Evolutionary conservation across 164 flowering plant genomes (phyloP).

Genomic region (Nymphaea thermarum): DNA sequence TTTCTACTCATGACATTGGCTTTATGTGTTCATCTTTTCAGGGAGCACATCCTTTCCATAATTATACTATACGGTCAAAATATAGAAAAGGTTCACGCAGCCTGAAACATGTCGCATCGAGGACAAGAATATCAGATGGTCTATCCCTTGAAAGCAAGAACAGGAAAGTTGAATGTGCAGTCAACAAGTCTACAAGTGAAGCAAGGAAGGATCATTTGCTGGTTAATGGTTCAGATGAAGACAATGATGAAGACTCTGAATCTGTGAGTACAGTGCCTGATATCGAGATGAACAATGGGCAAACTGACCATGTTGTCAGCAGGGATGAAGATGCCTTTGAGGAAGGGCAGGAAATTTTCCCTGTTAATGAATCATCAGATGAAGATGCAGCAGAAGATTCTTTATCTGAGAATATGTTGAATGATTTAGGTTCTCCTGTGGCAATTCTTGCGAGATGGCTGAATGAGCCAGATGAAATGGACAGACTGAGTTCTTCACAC

Average conservation of each 20-base stretch:
- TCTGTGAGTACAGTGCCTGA: not conserved
- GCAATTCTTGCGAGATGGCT: conserved; percentile 70
- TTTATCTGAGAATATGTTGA: conserved; percentile 4
- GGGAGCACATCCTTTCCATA: conserved; percentile 94
- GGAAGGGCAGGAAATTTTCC: conserved; percentile 6
- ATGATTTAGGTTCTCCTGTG: conserved; percentile 11
- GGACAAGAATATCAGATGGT: conserved; percentile 12
- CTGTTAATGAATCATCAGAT: conserved; percentile 6
- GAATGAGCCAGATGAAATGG: conserved; percentile 68
- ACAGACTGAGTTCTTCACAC: conserved; percentile 65
- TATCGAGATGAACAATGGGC: not conserved
- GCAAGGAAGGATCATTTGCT: no score
- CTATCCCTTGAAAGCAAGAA: conserved; percentile 4
- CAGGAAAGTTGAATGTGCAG: no score
- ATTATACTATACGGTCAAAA: conserved; percentile 66
- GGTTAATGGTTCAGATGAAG: conserved; percentile 9
- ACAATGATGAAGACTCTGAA: conserved; percentile 24
- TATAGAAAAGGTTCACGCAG: conserved; percentile 37
- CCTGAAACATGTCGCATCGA: conserved; percentile 11
- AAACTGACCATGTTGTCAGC: not conserved
- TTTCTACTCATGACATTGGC: not conserved
- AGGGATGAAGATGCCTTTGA: conserved; percentile 3
- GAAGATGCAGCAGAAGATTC: conserved; percentile 11
- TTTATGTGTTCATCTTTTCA: conserved; percentile 12
- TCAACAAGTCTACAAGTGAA: no score